phyloP scores from a whole-genome alignment of 768 basidiomycete species.

The Russula compacta region DNA sequence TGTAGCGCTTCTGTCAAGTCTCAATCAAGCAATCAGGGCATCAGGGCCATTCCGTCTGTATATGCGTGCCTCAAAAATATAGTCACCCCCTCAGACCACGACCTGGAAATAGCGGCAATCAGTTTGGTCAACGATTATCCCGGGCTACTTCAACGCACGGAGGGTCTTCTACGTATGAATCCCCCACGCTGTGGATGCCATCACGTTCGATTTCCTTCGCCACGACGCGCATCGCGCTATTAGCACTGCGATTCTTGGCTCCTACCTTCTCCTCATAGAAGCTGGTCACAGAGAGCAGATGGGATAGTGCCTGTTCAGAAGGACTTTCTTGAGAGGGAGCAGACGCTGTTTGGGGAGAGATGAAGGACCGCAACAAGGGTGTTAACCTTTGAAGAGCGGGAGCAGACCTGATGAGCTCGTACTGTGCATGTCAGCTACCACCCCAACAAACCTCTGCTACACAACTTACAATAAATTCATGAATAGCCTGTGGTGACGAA shows the following conservation, averaged over 20 bases:
- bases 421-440: slow-evolving; percentile 30
- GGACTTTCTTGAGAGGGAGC: slow-evolving; percentile 28
- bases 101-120: neutral
- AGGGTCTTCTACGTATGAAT: slow-evolving; percentile 31
- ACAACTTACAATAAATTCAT: slow-evolving; percentile 51
- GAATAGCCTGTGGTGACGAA: slow-evolving; percentile 43
- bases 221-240: slow-evolving; percentile 48
- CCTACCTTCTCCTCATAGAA: slow-evolving; percentile 49
- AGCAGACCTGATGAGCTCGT: slow-evolving; percentile 55
- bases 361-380: slow-evolving; percentile 29
- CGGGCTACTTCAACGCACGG: slow-evolving; percentile 33
- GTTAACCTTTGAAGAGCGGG: slow-evolving; percentile 40
- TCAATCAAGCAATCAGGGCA: slow-evolving; percentile 13
- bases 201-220: slow-evolving; percentile 52
- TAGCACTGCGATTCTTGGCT: slow-evolving; percentile 39
- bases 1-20: neutral
- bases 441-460: neutral
- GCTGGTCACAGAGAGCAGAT: slow-evolving; percentile 36
- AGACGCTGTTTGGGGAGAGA: slow-evolving; percentile 22
- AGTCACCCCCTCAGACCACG: slow-evolving; percentile 11
- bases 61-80: slow-evolving; percentile 18
- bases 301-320: slow-evolving; percentile 31
- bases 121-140: neutral
- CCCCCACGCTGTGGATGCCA: slow-evolving; percentile 39
- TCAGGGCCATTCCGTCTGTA: slow-evolving; percentile 18